Base-by-base conservation (phyloP, 257 asterid genomes). In the Jacaranda copaia region DNA sequence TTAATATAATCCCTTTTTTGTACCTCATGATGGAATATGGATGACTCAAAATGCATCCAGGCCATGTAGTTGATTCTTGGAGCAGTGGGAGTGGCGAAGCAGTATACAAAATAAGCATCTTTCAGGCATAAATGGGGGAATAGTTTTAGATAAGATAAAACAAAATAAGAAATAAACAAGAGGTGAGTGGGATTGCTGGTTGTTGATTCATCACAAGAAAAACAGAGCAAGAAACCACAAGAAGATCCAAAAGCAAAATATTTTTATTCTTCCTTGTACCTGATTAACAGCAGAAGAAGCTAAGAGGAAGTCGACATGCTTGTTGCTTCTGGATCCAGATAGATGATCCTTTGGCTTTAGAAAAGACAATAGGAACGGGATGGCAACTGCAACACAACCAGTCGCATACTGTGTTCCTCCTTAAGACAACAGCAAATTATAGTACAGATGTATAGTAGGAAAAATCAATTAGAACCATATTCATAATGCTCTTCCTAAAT, bases 281-380 rank as follows among this genome's bases (percentile, higher is more conserved):
- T 95, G 99, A 87, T 95, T 95, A 60, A 90, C 97, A 71, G 98
- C 98, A 74, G 98, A 95, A 77, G 93, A 95, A 72, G 98, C 97
- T 57, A 98, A 85, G 62, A 95, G 97, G 86, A 95, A 95, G 88
- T 95, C 98, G 25, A 93, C 86, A 83, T 93, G 93, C 81, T 84
- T 88, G 88, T 93, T 78, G 98, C 98, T 90, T 95, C 98, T 38
- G 98, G 99, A 76, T 95, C 99, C 92, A 86, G 57, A 95, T 80
- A 40, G 90, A 66, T 13, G 98, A 90, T 73, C 98, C 99, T 84
- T 89, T 89, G 16, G 97, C 98, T 82, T 93, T 89, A 43, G 99
- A 88, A 66, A 95, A 95, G 19, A 95, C 99, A 45, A 95, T 36
- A 3, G 99, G 98, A 75, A 95, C 88, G 60, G 97, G 99, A 73